Percentiles rank a stretch among this genome's conserved stretches.
Evolutionary conservation across 257 asterid species (phyloP).

Genomic region (Przewalskia tangutica): DNA sequence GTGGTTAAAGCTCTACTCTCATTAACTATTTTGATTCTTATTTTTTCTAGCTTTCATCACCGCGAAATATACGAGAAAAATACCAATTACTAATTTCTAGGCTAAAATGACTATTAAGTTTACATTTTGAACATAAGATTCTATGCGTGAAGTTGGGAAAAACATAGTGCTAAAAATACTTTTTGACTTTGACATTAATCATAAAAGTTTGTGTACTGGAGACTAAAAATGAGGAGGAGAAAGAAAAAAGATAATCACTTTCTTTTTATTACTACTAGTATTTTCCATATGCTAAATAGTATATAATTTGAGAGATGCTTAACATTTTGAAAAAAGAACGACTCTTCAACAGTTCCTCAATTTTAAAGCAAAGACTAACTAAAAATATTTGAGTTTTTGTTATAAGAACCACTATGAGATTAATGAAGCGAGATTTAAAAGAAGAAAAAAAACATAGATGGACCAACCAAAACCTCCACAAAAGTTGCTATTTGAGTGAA

Average conservation of each 20-base stretch:
- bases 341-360: background rate
- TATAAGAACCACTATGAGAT: background rate
- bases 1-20: conserved; percentile 16
- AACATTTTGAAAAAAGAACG: background rate
- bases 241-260: background rate
- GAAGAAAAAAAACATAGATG: background rate
- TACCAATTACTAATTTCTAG: background rate
- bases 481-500: too few relatives aligned
- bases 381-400: background rate
- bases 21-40: background rate
- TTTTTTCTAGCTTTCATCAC: background rate
- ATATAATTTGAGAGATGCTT: background rate
- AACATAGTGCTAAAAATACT: background rate
- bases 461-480: background rate
- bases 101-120: background rate
- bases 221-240: background rate
- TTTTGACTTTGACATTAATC: background rate
- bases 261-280: background rate
- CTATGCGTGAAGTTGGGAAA: background rate
- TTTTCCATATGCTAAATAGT: background rate
- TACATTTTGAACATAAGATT: conserved; percentile 1
- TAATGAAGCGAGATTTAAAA: background rate
- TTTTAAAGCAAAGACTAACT: too few relatives aligned
- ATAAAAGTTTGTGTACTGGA: background rate
- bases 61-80: background rate